Conservation (phyloP, 2,329 filamentous ascomycete genomes). For the Aspergillus ochraceoroseus region DNA sequence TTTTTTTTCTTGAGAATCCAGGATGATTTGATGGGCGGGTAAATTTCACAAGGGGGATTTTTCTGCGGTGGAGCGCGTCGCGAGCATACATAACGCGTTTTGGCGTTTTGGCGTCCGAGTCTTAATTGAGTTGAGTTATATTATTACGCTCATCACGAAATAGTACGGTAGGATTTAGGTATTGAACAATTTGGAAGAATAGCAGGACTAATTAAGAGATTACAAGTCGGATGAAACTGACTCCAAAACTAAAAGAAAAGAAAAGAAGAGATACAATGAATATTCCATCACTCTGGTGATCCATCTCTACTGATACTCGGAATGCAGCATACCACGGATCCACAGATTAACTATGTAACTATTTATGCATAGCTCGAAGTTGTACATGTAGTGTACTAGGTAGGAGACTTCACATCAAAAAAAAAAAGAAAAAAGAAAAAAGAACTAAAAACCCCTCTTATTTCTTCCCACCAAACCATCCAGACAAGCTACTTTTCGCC, state of each 20-base stretch:
- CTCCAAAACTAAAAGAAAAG: not conserved
- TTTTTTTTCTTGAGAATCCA: no score
- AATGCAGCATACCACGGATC: slow-evolving; percentile 18
- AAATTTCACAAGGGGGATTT: no score
- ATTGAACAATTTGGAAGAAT: no score
- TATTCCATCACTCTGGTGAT: slow-evolving; percentile 18
- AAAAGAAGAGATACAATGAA: not conserved
- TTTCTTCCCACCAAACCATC: slow-evolving; percentile 66
- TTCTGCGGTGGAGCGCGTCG: slow-evolving; percentile 21
- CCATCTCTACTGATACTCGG: not conserved
- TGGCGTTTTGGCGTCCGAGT: slow-evolving; percentile 8
- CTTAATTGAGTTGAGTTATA: no score
- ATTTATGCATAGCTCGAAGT: not conserved
- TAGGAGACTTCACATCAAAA: not conserved
- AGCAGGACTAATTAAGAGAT: not conserved
- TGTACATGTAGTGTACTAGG: no score
- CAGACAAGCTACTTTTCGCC: slow-evolving; percentile 75
- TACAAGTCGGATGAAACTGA: not conserved
- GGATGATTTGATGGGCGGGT: no score
- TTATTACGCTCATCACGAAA: no score
- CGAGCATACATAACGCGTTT: slow-evolving; percentile 21
- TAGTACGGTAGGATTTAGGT: no score
- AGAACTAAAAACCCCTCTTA: no score
- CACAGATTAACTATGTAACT: no score
- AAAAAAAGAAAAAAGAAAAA: not conserved